Evolutionary conservation across 139 green algal genomes (phyloP).

Genomic region (Auxenochlorella protothecoides): DNA sequence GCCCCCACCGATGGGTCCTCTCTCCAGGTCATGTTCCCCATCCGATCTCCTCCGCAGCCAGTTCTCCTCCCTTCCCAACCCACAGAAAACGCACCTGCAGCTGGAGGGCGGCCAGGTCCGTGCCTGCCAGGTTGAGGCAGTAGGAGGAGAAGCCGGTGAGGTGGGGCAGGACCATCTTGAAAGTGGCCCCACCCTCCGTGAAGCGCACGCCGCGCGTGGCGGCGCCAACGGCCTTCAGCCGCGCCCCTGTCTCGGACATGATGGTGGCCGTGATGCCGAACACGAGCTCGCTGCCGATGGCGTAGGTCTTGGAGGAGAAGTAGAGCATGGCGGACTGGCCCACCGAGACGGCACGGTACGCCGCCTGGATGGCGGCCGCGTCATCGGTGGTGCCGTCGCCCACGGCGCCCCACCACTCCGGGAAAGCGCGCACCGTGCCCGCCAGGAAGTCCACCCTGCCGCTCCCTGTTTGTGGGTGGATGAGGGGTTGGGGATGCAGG

Average conservation of each 20-base stretch:
- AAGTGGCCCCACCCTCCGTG: constrained; percentile 4
- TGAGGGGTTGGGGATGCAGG: too few relatives aligned
- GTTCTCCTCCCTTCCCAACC: too few relatives aligned
- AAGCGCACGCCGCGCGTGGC: constrained; percentile 9
- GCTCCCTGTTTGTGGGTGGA: neutral
- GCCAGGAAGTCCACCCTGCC: constrained; percentile 9
- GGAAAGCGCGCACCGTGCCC: constrained; percentile 5
- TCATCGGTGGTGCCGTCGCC: constrained; percentile 11
- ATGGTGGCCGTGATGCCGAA: constrained; percentile 10
- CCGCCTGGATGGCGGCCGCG: neutral
- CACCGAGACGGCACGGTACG: neutral
- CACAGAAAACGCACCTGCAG: neutral
- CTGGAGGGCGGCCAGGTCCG: constrained; percentile 14
- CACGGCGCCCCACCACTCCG: constrained; percentile 15
- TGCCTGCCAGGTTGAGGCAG: constrained; percentile 7
- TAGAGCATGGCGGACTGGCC: constrained; percentile 13
- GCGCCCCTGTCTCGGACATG: constrained; percentile 10
- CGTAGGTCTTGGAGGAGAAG: constrained; percentile 5
- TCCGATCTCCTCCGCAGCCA: too few relatives aligned
- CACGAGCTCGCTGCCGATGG: constrained; percentile 5
- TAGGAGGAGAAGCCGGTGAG: constrained; percentile 6
- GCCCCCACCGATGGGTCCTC: too few relatives aligned
- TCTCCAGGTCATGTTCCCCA: too few relatives aligned
- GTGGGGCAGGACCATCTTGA: constrained; percentile 20
- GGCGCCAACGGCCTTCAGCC: constrained; percentile 6